A percentile compares a stretch with the other conserved stretches of the same genome.
Conservation (phyloP, 305 asterid species). For the Fraxinus baroniana region DNA sequence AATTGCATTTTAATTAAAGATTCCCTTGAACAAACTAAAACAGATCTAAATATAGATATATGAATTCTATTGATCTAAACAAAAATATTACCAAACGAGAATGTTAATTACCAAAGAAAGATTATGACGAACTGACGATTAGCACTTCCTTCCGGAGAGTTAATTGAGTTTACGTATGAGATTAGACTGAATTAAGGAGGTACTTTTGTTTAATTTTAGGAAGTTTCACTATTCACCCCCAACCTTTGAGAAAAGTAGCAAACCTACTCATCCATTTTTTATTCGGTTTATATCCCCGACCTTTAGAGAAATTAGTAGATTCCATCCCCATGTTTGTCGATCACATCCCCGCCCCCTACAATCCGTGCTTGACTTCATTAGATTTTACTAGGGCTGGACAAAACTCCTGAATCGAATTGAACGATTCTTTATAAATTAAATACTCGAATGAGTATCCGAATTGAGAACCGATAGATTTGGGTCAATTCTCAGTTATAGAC, state of each 20-base stretch:
- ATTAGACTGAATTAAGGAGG: neutral
- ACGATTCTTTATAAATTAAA: too few relatives aligned
- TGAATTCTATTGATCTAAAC: too few relatives aligned
- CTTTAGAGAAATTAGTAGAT: too few relatives aligned
- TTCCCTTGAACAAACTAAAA: neutral
- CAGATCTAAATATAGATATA: neutral
- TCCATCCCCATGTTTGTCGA: too few relatives aligned
- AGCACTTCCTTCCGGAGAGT: neutral
- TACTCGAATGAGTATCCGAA: too few relatives aligned
- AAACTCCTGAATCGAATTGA: too few relatives aligned
- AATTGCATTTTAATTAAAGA: slow-evolving; percentile 8
- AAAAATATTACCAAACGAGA: neutral
- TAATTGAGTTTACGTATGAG: neutral
- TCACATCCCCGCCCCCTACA: too few relatives aligned
- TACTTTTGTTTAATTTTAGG: neutral
- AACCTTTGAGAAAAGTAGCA: neutral
- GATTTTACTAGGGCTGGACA: too few relatives aligned
- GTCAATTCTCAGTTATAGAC: too few relatives aligned
- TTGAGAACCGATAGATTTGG: too few relatives aligned
- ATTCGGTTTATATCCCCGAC: neutral
- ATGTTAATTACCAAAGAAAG: slow-evolving; percentile 5
- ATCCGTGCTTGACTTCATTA: neutral
- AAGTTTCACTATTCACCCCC: neutral
- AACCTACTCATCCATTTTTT: neutral
- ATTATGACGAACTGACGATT: neutral